Evolutionary conservation across 306 rosid genomes (phyloP).

Genomic region (Dryas alaskensis): DNA sequence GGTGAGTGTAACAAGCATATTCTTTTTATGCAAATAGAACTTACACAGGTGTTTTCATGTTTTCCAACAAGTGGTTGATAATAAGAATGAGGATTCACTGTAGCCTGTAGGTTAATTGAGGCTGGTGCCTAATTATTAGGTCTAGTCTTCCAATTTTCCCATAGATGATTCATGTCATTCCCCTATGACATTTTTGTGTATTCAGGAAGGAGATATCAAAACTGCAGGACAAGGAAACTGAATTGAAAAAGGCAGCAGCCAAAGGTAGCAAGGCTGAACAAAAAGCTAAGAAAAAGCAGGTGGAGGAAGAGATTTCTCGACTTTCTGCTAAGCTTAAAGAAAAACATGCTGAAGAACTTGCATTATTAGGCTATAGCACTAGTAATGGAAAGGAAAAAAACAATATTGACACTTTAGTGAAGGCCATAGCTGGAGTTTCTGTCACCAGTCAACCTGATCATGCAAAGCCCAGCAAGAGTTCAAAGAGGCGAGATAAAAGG

Average conservation of each 20-base stretch:
- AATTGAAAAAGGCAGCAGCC: constrained; percentile 79
- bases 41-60: not conserved
- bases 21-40: no score
- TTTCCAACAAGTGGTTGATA: not conserved
- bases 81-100: not conserved
- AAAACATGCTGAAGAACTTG: constrained; percentile 63
- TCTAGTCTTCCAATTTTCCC: not conserved
- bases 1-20: no score
- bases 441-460: constrained; percentile 56
- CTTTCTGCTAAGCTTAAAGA: constrained; percentile 71
- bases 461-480: constrained; percentile 63
- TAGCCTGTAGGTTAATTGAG: not conserved
- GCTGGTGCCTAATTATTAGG: not conserved
- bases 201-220: constrained; percentile 78
- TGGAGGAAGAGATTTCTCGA: constrained; percentile 85
- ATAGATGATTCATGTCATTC: not conserved
- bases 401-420: constrained; percentile 68
- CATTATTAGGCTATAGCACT: constrained; percentile 62
- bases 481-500: constrained; percentile 63
- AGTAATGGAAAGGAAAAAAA: constrained; percentile 49
- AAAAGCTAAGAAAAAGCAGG: constrained; percentile 86
- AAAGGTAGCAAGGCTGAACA: constrained; percentile 97
- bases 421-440: constrained; percentile 86
- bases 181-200: constrained; percentile 6
- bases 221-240: constrained; percentile 79